A percentile compares a stretch with the other conserved stretches of the same genome.
Evolutionary conservation across 2,329 filamentous ascomycete genomes (phyloP).

Genomic region (Penicillium sp.): DNA sequence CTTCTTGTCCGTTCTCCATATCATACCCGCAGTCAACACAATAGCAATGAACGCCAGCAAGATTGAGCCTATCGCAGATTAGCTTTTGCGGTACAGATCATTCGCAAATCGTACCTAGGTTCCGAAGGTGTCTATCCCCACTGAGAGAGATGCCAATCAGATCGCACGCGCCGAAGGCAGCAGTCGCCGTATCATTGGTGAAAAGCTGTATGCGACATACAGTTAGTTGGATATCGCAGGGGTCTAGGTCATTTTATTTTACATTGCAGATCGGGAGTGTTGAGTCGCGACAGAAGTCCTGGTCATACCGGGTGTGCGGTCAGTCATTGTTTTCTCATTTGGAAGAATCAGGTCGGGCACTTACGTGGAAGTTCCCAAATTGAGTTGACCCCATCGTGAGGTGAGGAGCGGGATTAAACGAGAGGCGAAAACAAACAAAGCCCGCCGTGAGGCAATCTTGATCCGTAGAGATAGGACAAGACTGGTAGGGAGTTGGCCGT

Average conservation of each 20-base stretch:
- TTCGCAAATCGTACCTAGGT: conserved; percentile 79
- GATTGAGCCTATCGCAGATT: conserved; percentile 68
- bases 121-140: conserved; percentile 67
- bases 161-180: conserved; percentile 67
- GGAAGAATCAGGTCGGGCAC: conserved; percentile 18
- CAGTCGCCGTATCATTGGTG: conserved; percentile 58
- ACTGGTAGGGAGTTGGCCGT: too few relatives aligned
- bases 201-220: conserved; percentile 58
- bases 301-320: conserved; percentile 27
- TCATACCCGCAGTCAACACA: conserved; percentile 61
- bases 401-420: neutral
- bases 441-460: conserved; percentile 8
- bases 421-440: conserved; percentile 5
- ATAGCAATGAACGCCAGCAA: conserved; percentile 78
- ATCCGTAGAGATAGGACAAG: neutral
- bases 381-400: conserved; percentile 51
- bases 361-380: conserved; percentile 60
- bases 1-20: conserved; percentile 83
- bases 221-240: conserved; percentile 18
- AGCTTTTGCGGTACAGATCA: too few relatives aligned
- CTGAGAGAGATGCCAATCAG: conserved; percentile 73
- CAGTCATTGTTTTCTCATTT: conserved; percentile 23
- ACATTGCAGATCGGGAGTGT: conserved; percentile 84
- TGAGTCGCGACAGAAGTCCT: conserved; percentile 82
- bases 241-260: conserved; percentile 41